Evolutionary conservation across 495 filamentous ascomycete genomes (phyloP).

Genomic region (Penicillium cosmopolitanum): DNA sequence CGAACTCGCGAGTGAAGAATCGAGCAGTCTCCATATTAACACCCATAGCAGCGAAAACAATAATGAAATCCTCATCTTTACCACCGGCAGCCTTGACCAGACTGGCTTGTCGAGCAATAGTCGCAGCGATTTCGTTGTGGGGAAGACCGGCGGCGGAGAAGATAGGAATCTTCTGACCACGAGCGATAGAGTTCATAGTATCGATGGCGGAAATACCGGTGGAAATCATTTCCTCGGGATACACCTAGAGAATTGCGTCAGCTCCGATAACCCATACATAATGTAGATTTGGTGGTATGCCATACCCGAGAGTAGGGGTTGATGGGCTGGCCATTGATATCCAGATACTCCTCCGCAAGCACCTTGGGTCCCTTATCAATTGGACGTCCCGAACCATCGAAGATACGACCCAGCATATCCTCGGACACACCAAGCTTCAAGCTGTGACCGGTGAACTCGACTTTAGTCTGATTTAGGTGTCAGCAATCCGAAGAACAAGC

Average conservation of each 20-base stretch:
- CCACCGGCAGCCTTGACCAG: slow-evolving; percentile 95
- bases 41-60: slow-evolving; percentile 99
- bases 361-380: slow-evolving; percentile 99
- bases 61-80: slow-evolving; percentile 99
- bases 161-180: slow-evolving; percentile 99
- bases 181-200: slow-evolving; percentile 99
- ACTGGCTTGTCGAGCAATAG: slow-evolving; percentile 95
- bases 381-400: slow-evolving; percentile 94
- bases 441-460: slow-evolving; percentile 95
- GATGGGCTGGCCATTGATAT: slow-evolving; percentile 99
- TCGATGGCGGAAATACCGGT: slow-evolving; percentile 99
- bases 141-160: slow-evolving; percentile 98
- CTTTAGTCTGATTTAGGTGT: slow-evolving; percentile 68
- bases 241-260: slow-evolving; percentile 62
- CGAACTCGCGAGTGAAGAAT: slow-evolving; percentile 98
- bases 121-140: slow-evolving; percentile 98
- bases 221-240: slow-evolving; percentile 99
- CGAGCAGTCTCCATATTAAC: slow-evolving; percentile 98
- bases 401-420: slow-evolving; percentile 98
- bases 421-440: slow-evolving; percentile 98
- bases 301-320: slow-evolving; percentile 95
- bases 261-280: slow-evolving; percentile 5
- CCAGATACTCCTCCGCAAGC: slow-evolving; percentile 94
- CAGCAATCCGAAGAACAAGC: slow-evolving; percentile 18
- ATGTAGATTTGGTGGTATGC: not conserved